Base-by-base conservation (phyloP, 1,284 basidiomycete species). In the Sphaerobolus stellatus region DNA sequence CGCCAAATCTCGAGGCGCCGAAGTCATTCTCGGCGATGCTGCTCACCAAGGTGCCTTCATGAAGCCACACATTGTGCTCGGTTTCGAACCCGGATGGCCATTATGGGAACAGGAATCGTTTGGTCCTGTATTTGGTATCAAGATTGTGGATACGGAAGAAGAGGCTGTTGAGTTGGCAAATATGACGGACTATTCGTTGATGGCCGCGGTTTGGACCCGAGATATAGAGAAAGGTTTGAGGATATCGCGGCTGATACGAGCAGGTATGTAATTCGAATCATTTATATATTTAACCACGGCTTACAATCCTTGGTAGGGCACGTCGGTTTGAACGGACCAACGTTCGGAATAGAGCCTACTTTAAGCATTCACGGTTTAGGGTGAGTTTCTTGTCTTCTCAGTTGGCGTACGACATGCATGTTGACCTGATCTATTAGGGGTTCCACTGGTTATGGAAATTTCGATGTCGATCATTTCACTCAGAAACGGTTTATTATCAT, bases 361-460 rank as follows among this genome's bases (percentile, higher is more conserved):
- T 20, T 14, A n/a, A 27, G 41, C 20, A 27, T 43, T 14, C 41
- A 43, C 28, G 41, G 41, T n/a, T 43, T 43, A 43, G 41, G 41
- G 41, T 43, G 28, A 8, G 22, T 24, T 43, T 18, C 28, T 18
- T 4, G 13, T n/a, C 18, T 22, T 43, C 28, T 43, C 25, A n/a
- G 9, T 6, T 13, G 22, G 13, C 4, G 22, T 13, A n/a, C 13
- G 16, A 5, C 28, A 14, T 11, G 28, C 13, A 24, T 43, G 20
- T 11, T 48, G 52, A 11, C 24, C 52, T 16, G 24, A 20, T n/a
- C 22, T 38, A 13, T 27, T 54, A 80, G 79, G 7, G 79, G 78
- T 7, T 62, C 73, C 13, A 77, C 79, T n/a, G 80, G 78, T 1
- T 82, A 81, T 58, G 79, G 80, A 2, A 66, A 74, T 18, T 81